Conservation (phyloP, 805 yeast genomes). For the Saturnispora dispora region DNA sequence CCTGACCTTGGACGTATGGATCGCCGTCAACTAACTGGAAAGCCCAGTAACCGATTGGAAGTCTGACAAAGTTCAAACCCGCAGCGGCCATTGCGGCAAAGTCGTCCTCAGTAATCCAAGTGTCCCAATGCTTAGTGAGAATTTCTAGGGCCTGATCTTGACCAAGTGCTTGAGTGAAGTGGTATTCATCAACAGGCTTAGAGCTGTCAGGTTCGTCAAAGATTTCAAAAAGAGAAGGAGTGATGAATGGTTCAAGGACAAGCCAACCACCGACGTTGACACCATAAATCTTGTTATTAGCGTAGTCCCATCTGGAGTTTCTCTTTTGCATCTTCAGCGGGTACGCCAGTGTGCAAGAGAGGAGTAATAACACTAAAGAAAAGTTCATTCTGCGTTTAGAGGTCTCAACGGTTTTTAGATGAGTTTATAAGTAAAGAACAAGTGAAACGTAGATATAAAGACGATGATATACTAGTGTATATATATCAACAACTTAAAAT, state of each 20-base stretch:
- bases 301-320: constrained; percentile 27
- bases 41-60: constrained; percentile 82
- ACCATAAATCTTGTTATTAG: constrained; percentile 36
- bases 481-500: neutral
- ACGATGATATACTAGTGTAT: neutral
- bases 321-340: constrained; percentile 24
- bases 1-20: constrained; percentile 62
- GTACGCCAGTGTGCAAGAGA: constrained; percentile 13
- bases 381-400: neutral
- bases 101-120: constrained; percentile 70
- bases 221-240: constrained; percentile 62
- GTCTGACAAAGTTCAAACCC: constrained; percentile 69
- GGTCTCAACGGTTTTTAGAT: neutral
- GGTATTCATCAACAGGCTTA: constrained; percentile 79
- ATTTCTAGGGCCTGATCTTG: constrained; percentile 41
- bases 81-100: constrained; percentile 45
- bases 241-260: constrained; percentile 77
- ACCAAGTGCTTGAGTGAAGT: constrained; percentile 54
- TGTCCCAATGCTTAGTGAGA: constrained; percentile 64
- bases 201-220: constrained; percentile 33
- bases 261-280: constrained; percentile 89
- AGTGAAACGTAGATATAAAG: neutral
- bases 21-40: constrained; percentile 42
- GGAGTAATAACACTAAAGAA: neutral
- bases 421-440: neutral